phyloP scores from a whole-genome alignment of 2,329 filamentous ascomycete species.

The Curvularia hawaiiensis region DNA sequence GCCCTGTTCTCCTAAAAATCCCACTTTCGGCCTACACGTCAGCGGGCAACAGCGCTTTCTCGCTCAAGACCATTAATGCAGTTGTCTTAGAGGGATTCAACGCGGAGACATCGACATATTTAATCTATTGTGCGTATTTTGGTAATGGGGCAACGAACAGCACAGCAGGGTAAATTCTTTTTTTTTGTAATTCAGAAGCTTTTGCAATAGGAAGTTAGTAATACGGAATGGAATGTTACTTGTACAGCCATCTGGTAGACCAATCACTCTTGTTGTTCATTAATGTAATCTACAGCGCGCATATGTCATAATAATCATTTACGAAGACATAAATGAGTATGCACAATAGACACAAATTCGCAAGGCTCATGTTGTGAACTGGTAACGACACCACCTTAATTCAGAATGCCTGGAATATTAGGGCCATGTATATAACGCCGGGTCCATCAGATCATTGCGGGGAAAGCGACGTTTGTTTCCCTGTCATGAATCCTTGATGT shows the following conservation, averaged over 20 bases:
- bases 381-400: background rate
- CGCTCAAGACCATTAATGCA: conserved; percentile 7
- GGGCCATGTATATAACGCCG: background rate
- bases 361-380: background rate
- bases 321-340: background rate
- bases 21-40: conserved; percentile 8
- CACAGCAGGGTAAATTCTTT: background rate
- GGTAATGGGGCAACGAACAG: background rate
- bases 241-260: background rate
- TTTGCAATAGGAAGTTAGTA: background rate
- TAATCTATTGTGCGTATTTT: conserved; percentile 15
- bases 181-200: background rate
- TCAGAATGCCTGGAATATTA: background rate
- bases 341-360: background rate
- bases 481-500: background rate
- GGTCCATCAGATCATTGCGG: background rate
- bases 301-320: background rate
- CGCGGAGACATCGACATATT: conserved; percentile 6
- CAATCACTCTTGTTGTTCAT: background rate
- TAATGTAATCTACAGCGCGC: background rate
- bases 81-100: conserved; percentile 9
- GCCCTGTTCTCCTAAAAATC: conserved; percentile 8
- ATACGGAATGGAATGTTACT: background rate
- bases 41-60: conserved; percentile 5
- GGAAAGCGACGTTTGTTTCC: background rate